Percentiles rank a stretch among this genome's conserved stretches.
phyloP scores from a whole-genome alignment of 805 yeast species.

The Saturnispora diversa region DNA sequence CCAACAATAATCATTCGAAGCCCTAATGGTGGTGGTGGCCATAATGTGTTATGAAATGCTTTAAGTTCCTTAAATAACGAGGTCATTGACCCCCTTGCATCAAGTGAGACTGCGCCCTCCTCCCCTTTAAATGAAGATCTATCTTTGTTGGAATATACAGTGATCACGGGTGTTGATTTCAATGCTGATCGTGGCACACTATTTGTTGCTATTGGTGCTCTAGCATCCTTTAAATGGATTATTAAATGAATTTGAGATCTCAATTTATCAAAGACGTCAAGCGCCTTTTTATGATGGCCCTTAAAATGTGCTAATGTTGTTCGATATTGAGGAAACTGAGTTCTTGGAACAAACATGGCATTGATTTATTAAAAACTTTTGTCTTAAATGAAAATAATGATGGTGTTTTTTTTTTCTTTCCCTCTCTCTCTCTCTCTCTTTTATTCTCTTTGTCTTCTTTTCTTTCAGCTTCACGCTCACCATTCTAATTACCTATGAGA shows the following conservation, averaged over 20 bases:
- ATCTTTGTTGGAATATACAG: slow-evolving; percentile 70
- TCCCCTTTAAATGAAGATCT: slow-evolving; percentile 28
- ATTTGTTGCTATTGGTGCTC: slow-evolving; percentile 81
- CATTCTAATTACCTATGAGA: too few species aligned
- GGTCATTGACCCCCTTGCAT: slow-evolving; percentile 34
- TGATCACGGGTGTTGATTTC: slow-evolving; percentile 6
- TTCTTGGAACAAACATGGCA: slow-evolving; percentile 61
- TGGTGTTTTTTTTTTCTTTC: too few species aligned
- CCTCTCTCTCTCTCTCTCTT: too few species aligned
- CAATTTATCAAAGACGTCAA: slow-evolving; percentile 54
- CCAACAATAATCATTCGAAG: slow-evolving; percentile 72
- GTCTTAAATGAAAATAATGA: too few species aligned
- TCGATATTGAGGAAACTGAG: slow-evolving; percentile 63
- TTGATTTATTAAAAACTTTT: too few species aligned
- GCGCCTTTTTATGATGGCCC: slow-evolving; percentile 83
- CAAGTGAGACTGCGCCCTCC: slow-evolving; percentile 20
- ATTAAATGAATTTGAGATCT: slow-evolving; percentile 78
- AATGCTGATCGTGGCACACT: not conserved
- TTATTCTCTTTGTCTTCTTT: too few species aligned
- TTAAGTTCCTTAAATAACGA: slow-evolving; percentile 43
- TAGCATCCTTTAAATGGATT: slow-evolving; percentile 76
- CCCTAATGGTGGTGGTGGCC: slow-evolving; percentile 79
- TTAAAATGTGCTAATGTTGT: slow-evolving; percentile 71
- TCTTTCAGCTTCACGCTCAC: too few species aligned
- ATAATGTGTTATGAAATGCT: slow-evolving; percentile 36